Evolutionary conservation across 495 filamentous ascomycete species (phyloP), one percentile per base, ranked within the genome.

Genomic region (Hypoxylon perforatum): DNA sequence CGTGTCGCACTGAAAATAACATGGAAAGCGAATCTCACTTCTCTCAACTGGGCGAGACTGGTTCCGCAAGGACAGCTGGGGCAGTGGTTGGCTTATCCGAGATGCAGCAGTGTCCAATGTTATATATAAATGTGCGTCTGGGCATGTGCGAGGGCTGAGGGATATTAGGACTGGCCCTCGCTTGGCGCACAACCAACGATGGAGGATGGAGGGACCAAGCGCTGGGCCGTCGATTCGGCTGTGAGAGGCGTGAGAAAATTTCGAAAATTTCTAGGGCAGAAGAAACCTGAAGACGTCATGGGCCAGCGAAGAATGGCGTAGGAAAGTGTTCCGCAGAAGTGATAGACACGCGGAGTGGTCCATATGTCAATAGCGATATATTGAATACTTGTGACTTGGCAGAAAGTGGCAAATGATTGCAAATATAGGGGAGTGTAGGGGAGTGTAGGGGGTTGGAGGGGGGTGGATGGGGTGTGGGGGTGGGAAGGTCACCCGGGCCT

Each of bases 281-380:
- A n/a, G 60, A 61, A 25, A 69, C 66, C 60, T 61, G 61, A 69
- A 47, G 61, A 69, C 66, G 66, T 69, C 66, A 69, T 69, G 10
- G 19, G 66, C 61, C 61, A 61, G 36, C 66, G 56, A 64, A 64
- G 55, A 69, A 68, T 63, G 44, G 53, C 59, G 53, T 58, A 53
- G 53, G 59, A 69, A 44, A 36, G 42, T 51, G 25, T 56, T 30
- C 28, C 46, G 44, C 25, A 41, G 18, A 42, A 52, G 66, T 69
- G 66, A 69, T 64, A 22, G 41, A 22, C 35, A 57, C 51, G 49
- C 19, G 60, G 66, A 69, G 33, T 69, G 66, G 66, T 68, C 65
- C 59, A 38, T 48, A 68, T 60, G 66, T 68, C 65, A 63, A 38
- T 48, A 68, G 30, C 7, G 30, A 58, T 62, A 14, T 47, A 28